phyloP scores from a whole-genome alignment of 495 filamentous ascomycete species.

The Cenococcum geophilum region DNA sequence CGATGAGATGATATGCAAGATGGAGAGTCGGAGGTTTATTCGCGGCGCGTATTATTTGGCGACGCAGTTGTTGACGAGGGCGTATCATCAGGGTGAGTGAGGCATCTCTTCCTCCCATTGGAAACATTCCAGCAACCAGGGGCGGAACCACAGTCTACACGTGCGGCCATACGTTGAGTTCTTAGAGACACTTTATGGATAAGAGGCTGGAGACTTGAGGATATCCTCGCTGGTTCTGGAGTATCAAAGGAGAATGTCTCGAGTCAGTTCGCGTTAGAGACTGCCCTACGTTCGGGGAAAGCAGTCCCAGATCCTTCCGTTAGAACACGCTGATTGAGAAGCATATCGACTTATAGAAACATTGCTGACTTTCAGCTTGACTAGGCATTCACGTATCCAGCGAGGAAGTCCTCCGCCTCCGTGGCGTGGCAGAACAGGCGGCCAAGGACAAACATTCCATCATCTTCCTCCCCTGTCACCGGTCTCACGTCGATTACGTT shows the following conservation, averaged over 20 bases:
- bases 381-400: conserved; percentile 83
- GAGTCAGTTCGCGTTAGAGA: too few species aligned
- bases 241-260: too few species aligned
- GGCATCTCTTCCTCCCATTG: neutral
- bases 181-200: too few species aligned
- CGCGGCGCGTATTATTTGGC: conserved; percentile 81
- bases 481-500: conserved; percentile 93
- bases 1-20: conserved; percentile 97
- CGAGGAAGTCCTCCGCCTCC: conserved; percentile 78
- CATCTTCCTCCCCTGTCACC: conserved; percentile 90
- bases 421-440: conserved; percentile 74
- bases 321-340: neutral
- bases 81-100: conserved; percentile 78
- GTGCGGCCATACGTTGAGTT: too few species aligned
- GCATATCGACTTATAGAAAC: neutral
- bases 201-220: too few species aligned
- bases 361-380: neutral
- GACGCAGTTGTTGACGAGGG: conserved; percentile 81
- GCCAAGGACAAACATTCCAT: conserved; percentile 86
- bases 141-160: neutral
- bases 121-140: neutral
- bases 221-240: too few species aligned
- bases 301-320: too few species aligned
- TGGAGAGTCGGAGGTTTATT: conserved; percentile 92
- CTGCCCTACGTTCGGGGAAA: too few species aligned